Evolutionary conservation across 257 asterid genomes (phyloP).

Genomic region (Capsicum baccatum): DNA sequence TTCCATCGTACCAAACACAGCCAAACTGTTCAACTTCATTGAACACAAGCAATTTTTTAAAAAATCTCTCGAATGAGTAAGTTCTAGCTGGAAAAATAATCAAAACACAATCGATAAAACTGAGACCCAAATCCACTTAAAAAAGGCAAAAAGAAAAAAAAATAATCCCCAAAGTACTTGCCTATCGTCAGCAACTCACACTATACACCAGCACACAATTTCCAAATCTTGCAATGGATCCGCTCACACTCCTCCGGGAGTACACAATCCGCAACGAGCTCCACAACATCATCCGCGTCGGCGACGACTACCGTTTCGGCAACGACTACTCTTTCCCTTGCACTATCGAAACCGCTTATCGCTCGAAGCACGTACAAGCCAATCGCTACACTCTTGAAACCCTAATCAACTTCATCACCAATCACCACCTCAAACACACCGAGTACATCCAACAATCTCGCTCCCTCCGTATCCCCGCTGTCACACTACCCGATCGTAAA

Average conservation of each 20-base stretch:
- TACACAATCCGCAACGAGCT: conserved; percentile 77
- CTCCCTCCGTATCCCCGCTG: conserved; percentile 68
- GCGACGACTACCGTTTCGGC: conserved; percentile 82
- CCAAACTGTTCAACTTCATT: too few species aligned
- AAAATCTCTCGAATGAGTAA: too few species aligned
- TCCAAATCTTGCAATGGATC: conserved; percentile 60
- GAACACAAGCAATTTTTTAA: too few species aligned
- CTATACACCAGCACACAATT: background rate
- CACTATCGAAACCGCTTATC: conserved; percentile 78
- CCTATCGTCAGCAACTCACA: too few species aligned
- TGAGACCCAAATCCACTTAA: too few species aligned
- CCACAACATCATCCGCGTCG: conserved; percentile 60
- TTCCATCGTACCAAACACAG: too few species aligned
- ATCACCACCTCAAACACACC: conserved; percentile 80
- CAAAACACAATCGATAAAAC: too few species aligned
- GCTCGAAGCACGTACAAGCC: conserved; percentile 71
- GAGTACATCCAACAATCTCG: conserved; percentile 87
- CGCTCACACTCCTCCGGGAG: conserved; percentile 85
- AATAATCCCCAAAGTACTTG: too few species aligned
- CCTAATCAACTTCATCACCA: conserved; percentile 85
- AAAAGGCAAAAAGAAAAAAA: too few species aligned
- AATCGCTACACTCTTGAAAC: conserved; percentile 92
- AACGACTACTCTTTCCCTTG: conserved; percentile 86
- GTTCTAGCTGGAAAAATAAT: too few species aligned
- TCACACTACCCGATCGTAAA: conserved; percentile 89